phyloP scores from a whole-genome alignment of 1,284 basidiomycete genomes.

The Trametes hirsuta region DNA sequence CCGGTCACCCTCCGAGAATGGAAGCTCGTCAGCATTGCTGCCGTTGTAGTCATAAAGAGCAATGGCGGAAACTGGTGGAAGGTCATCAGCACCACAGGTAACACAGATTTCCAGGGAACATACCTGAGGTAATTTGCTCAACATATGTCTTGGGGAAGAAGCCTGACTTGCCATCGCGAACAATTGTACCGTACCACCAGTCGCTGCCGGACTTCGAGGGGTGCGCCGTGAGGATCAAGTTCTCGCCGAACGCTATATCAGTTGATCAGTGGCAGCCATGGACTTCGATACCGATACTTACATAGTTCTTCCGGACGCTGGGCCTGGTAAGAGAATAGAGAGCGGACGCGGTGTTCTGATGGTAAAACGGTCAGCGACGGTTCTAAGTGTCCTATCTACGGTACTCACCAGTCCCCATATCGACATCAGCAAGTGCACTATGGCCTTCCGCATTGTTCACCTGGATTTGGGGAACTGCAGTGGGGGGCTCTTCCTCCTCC shows the following conservation, averaged over 20 bases:
- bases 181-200: slow-evolving; percentile 92
- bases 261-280: slow-evolving; percentile 8
- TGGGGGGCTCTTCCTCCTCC: slow-evolving; percentile 49
- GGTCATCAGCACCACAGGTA: slow-evolving; percentile 8
- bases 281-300: slow-evolving; percentile 41
- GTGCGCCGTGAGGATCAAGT: slow-evolving; percentile 79
- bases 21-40: slow-evolving; percentile 75
- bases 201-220: slow-evolving; percentile 85
- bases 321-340: slow-evolving; percentile 83
- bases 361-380: slow-evolving; percentile 11
- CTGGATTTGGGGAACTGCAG: slow-evolving; percentile 54
- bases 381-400: not conserved
- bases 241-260: slow-evolving; percentile 76
- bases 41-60: slow-evolving; percentile 83
- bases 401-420: slow-evolving; percentile 62
- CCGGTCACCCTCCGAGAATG: slow-evolving; percentile 79
- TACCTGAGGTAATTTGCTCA: slow-evolving; percentile 69
- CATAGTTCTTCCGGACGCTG: slow-evolving; percentile 88
- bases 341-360: slow-evolving; percentile 72
- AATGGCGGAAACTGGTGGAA: slow-evolving; percentile 60
- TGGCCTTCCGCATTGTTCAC: slow-evolving; percentile 54
- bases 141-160: slow-evolving; percentile 94
- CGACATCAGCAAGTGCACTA: slow-evolving; percentile 79
- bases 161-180: slow-evolving; percentile 73
- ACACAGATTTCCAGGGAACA: slow-evolving; percentile 37